phyloP scores from a whole-genome alignment of 192 early-diverging fungal genomes.

The Linnemannia hyalina region DNA sequence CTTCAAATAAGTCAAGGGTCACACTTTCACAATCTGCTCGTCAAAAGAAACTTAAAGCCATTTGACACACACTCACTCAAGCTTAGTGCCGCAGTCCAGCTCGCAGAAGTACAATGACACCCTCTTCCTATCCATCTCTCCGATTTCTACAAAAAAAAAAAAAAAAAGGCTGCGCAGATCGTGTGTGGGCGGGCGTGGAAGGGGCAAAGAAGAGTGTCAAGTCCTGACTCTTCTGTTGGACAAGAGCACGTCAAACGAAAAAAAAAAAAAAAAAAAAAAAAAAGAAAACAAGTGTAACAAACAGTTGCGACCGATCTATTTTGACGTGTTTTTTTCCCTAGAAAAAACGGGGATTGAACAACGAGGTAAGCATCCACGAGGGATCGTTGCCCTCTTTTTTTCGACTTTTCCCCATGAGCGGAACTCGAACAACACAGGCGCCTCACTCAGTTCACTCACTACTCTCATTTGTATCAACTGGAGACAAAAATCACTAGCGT shows the following conservation, averaged over 20 bases:
- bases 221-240: not conserved
- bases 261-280: not conserved
- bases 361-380: not conserved
- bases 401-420: not conserved
- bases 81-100: not conserved
- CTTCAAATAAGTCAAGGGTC: no score
- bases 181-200: not conserved
- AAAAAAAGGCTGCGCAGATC: not conserved
- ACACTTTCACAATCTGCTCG: no score
- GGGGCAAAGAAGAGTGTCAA: not conserved
- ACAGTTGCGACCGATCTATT: not conserved
- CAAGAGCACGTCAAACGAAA: not conserved
- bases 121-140: not conserved
- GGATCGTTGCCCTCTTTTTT: not conserved
- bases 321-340: not conserved
- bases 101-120: not conserved
- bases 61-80: not conserved
- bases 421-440: not conserved
- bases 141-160: not conserved
- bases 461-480: no score
- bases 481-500: not conserved
- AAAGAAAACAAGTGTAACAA: not conserved
- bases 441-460: not conserved
- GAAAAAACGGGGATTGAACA: not conserved
- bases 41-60: not conserved